Evolutionary conservation across 768 basidiomycete genomes (phyloP).

Genomic region (Clitopilus passeckerianus): DNA sequence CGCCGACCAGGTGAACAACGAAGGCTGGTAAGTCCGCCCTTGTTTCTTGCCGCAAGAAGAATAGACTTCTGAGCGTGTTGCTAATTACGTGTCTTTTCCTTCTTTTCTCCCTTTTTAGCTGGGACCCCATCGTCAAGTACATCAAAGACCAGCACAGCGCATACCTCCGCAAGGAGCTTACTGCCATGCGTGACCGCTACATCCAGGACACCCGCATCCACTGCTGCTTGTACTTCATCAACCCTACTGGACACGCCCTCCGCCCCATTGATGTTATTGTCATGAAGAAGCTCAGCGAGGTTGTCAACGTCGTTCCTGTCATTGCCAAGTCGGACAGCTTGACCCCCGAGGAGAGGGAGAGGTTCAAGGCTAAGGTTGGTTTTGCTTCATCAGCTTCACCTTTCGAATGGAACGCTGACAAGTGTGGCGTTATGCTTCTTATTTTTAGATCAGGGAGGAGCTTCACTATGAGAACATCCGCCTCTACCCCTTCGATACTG

Average conservation of each 20-base stretch:
- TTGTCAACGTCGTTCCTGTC: constrained; percentile 99
- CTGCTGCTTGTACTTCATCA: constrained; percentile 98
- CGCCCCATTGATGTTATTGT: constrained; percentile 97
- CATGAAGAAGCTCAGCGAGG: constrained; percentile 98
- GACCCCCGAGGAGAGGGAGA: constrained; percentile 87
- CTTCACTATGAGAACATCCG: constrained; percentile 88
- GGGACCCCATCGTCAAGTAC: constrained; percentile 99
- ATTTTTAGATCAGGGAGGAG: constrained; percentile 82
- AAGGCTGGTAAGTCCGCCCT: constrained; percentile 71
- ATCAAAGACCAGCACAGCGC: constrained; percentile 99
- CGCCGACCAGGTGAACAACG: constrained; percentile 98
- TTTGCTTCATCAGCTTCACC: neutral
- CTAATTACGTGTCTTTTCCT: constrained; percentile 1
- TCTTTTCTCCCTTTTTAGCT: constrained; percentile 43
- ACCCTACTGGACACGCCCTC: constrained; percentile 95
- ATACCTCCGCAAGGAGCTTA: constrained; percentile 97
- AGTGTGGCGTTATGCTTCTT: neutral
- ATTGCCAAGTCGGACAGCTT: constrained; percentile 96
- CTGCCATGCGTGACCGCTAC: constrained; percentile 97
- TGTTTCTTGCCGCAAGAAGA: neutral
- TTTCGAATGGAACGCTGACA: neutral
- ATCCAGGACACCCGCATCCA: constrained; percentile 99
- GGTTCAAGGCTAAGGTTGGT: constrained; percentile 87
- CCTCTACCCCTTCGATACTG: constrained; percentile 94
- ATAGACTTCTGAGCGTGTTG: constrained; percentile 4